phyloP scores from a whole-genome alignment of 805 yeast species.

The Candida manassasensis region DNA sequence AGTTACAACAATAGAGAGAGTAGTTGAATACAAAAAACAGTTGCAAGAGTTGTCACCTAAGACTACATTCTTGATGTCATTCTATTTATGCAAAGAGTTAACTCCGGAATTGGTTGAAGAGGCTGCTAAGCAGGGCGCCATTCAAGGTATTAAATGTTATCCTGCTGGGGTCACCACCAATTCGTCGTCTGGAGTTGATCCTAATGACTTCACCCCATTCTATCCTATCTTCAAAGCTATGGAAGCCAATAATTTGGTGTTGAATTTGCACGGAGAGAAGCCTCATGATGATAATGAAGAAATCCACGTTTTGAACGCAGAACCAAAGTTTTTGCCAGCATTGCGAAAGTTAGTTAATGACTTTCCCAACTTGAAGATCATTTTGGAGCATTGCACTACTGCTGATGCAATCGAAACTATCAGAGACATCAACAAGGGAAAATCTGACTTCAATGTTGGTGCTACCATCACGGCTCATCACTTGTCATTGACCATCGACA shows the following conservation, averaged over 20 bases:
- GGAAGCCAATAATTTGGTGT: conserved; percentile 71
- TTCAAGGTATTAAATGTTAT: conserved; percentile 90
- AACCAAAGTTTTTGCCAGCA: conserved; percentile 87
- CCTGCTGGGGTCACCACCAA: conserved; percentile 99
- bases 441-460: conserved; percentile 55
- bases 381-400: conserved; percentile 94
- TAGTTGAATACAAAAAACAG: conserved; percentile 58
- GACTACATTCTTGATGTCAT: conserved; percentile 88
- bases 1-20: conserved; percentile 69
- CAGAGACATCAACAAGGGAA: conserved; percentile 44
- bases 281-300: conserved; percentile 57
- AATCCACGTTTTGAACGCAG: conserved; percentile 91
- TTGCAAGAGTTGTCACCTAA: conserved; percentile 67
- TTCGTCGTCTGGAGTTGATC: conserved; percentile 86
- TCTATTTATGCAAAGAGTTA: conserved; percentile 71
- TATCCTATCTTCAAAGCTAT: conserved; percentile 88
- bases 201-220: conserved; percentile 82
- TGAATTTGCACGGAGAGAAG: conserved; percentile 94
- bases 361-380: conserved; percentile 82
- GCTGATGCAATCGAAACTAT: conserved; percentile 80
- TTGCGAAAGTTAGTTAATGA: conserved; percentile 68
- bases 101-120: conserved; percentile 81
- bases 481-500: conserved; percentile 79
- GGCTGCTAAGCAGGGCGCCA: conserved; percentile 66
- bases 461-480: conserved; percentile 98